phyloP scores from a whole-genome alignment of 108 stramenopile genomes.

The Aureococcus anophagefferens region DNA sequence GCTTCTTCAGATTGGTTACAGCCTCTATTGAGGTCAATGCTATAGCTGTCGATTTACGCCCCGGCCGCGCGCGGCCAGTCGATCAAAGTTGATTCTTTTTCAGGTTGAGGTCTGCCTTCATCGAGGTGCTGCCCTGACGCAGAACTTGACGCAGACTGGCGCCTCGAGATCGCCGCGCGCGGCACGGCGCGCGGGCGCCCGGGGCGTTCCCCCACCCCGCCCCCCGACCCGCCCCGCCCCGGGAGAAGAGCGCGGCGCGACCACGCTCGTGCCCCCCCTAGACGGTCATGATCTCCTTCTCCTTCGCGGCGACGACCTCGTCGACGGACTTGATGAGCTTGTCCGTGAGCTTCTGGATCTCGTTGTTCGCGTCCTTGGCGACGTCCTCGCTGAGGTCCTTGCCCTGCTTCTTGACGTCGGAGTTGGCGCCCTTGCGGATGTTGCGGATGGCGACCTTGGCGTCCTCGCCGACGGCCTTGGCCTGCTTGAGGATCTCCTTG shows the following conservation, averaged over 20 bases:
- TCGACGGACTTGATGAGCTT: constrained; percentile 72
- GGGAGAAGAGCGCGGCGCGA: neutral
- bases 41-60: no score
- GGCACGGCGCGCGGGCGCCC: no score
- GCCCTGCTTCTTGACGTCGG: constrained; percentile 77
- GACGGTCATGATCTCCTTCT: constrained; percentile 85
- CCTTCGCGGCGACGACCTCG: constrained; percentile 70
- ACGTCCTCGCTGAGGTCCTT: constrained; percentile 75
- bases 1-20: no score
- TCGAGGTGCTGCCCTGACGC: no score
- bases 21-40: no score
- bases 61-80: no score
- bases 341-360: constrained; percentile 81
- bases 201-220: no score
- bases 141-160: no score
- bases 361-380: constrained; percentile 60
- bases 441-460: constrained; percentile 63
- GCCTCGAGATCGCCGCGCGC: no score
- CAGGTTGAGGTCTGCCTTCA: no score
- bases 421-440: constrained; percentile 15
- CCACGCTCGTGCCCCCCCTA: constrained; percentile 27
- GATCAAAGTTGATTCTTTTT: no score
- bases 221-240: neutral
- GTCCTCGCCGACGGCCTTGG: constrained; percentile 83
- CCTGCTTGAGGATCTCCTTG: constrained; percentile 85